These are phyloP conservation scores for Calonectria leucothoes DNA, from an alignment of 2,329 filamentous ascomycete genomes.

Conservation along the genomic window DNA sequence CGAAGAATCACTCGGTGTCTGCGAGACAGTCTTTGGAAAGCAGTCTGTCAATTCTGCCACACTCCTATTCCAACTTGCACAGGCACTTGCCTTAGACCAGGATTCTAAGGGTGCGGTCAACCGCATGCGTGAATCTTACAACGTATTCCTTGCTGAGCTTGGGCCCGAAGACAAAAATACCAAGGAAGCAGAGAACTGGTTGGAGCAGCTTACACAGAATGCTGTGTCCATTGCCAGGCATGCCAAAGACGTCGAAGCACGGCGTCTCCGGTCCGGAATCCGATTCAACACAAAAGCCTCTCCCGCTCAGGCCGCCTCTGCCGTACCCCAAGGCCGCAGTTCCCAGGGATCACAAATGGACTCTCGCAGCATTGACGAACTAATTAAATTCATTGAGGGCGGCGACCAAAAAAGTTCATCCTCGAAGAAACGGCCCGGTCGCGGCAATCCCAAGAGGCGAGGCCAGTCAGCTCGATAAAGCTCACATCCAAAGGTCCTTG, in stretches of 20 bases:
- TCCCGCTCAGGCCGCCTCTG: constrained; percentile 40
- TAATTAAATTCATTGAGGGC: constrained; percentile 95
- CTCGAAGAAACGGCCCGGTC: constrained; percentile 67
- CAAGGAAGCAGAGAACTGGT: constrained; percentile 96
- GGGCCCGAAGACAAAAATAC: constrained; percentile 96
- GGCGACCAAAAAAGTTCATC: constrained; percentile 63
- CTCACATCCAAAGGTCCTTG: not conserved
- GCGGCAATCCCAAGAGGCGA: constrained; percentile 67
- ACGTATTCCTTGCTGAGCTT: constrained; percentile 89
- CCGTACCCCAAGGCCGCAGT: constrained; percentile 47
- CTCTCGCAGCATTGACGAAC: constrained; percentile 88
- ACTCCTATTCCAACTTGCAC: constrained; percentile 95
- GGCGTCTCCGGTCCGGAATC: constrained; percentile 77
- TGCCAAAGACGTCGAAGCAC: constrained; percentile 84
- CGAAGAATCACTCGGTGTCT: constrained; percentile 89
- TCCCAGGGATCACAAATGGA: constrained; percentile 63
- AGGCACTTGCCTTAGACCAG: constrained; percentile 94
- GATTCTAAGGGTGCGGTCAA: constrained; percentile 92
- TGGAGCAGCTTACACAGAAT: constrained; percentile 95
- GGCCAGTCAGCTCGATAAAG: constrained; percentile 47
- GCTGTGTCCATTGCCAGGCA: constrained; percentile 95
- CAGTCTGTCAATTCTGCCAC: constrained; percentile 94
- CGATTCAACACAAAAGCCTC: constrained; percentile 64
- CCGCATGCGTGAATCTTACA: constrained; percentile 96
- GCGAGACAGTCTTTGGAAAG: constrained; percentile 89